Evolutionary conservation across 1,284 basidiomycete genomes (phyloP).

Genomic region (Polyporus tsugae): DNA sequence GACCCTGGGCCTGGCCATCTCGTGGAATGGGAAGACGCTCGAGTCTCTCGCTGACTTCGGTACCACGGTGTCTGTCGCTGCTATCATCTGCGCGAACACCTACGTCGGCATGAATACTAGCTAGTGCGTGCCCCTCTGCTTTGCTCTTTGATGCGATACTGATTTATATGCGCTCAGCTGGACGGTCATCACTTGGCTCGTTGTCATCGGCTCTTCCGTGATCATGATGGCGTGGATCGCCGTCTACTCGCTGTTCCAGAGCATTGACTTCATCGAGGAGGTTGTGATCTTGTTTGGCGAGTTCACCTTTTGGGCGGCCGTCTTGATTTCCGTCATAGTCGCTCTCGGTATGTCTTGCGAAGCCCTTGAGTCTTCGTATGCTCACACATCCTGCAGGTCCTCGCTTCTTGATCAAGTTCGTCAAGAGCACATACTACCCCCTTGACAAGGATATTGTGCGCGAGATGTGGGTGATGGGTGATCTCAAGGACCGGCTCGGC

Average conservation of each 20-base stretch:
- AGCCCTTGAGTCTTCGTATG: background rate
- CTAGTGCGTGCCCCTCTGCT: conserved; percentile 67
- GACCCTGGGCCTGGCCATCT: conserved; percentile 67
- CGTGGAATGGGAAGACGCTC: conserved; percentile 79
- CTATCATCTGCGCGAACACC: conserved; percentile 88
- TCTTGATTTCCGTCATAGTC: conserved; percentile 72
- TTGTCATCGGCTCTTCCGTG: conserved; percentile 82
- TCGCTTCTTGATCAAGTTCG: conserved; percentile 76
- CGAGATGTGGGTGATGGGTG: conserved; percentile 88
- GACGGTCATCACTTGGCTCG: conserved; percentile 87
- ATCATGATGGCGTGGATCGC: conserved; percentile 88
- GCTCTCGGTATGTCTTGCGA: conserved; percentile 67
- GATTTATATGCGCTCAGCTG: conserved; percentile 60
- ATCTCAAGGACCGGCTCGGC: conserved; percentile 85
- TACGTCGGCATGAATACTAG: conserved; percentile 90
- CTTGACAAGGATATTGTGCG: conserved; percentile 87
- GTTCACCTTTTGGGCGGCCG: conserved; percentile 84
- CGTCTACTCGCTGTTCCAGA: conserved; percentile 81
- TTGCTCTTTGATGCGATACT: background rate
- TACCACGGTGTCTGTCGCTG: conserved; percentile 89
- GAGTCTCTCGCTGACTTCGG: conserved; percentile 90
- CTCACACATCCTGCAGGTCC: conserved; percentile 57
- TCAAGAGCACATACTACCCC: conserved; percentile 71
- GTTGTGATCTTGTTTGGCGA: conserved; percentile 79
- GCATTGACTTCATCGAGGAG: conserved; percentile 77